phyloP scores from a whole-genome alignment of 176 grass and related monocot species.

The Zizania latifolia region DNA sequence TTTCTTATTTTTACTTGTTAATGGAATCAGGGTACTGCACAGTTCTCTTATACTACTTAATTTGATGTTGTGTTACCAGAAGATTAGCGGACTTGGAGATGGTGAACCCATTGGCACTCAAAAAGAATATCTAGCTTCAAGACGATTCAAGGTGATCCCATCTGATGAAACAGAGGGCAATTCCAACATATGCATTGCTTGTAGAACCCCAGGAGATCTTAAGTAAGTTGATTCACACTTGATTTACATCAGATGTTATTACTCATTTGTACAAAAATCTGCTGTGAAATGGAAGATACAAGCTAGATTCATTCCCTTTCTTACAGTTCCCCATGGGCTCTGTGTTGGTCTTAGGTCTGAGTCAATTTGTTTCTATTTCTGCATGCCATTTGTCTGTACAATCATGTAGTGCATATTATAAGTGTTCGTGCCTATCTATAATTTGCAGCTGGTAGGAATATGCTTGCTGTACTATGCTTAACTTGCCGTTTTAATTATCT shows the following conservation, averaged over 20 bases:
- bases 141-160: neutral
- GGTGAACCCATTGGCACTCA: conserved; percentile 6
- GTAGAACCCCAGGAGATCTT: conserved; percentile 46
- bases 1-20: conserved; percentile 12
- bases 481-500: neutral
- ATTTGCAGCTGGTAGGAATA: no score
- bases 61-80: conserved; percentile 29
- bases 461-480: no score
- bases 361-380: no score
- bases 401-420: no score
- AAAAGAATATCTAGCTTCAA: conserved; percentile 31
- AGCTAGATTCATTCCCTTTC: no score
- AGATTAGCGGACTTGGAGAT: conserved; percentile 5
- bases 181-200: conserved; percentile 43
- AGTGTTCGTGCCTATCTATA: no score
- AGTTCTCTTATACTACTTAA: neutral
- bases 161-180: conserved; percentile 26
- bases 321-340: no score
- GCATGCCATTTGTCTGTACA: no score
- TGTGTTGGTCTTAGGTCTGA: no score
- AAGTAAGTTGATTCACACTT: conserved; percentile 43
- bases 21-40: neutral
- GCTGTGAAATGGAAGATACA: no score
- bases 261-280: no score
- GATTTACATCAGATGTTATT: neutral